Conservation (phyloP, 768 basidiomycete genomes). For the Cystofilobasidium ferigula region DNA sequence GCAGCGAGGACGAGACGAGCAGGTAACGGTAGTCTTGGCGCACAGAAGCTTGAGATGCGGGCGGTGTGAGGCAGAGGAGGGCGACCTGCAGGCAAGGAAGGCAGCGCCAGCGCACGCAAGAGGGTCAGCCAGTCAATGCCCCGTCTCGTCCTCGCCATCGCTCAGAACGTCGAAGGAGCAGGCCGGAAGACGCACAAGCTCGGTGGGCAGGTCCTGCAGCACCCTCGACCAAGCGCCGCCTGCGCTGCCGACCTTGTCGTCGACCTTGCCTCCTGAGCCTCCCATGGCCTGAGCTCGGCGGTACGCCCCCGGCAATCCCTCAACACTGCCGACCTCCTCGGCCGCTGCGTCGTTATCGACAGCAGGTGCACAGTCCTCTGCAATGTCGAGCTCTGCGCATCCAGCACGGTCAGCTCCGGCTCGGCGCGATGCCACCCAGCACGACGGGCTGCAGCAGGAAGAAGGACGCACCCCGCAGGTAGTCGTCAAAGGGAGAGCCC, state of each 20-base stretch:
- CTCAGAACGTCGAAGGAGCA: not conserved
- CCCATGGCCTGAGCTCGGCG: not conserved
- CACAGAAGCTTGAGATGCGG: not conserved
- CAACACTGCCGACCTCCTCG: not conserved
- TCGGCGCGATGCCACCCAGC: not conserved
- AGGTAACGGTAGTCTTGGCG: not conserved
- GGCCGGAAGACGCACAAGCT: not conserved
- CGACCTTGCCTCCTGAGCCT: not conserved
- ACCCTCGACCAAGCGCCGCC: not conserved
- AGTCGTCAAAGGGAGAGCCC: not conserved
- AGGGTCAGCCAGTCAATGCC: not conserved
- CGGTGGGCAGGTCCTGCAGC: not conserved
- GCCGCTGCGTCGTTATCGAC: not conserved
- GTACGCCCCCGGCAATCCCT: not conserved
- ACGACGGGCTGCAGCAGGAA: not conserved
- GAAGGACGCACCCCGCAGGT: not conserved
- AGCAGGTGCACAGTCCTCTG: not conserved
- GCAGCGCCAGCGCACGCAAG: not conserved
- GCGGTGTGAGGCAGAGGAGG: not conserved
- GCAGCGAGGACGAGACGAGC: conserved; percentile 15
- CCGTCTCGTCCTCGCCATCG: too few relatives aligned
- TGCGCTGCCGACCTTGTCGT: too few relatives aligned
- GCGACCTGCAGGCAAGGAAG: not conserved
- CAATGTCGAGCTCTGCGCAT: not conserved
- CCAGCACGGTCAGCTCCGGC: too few relatives aligned